A percentile compares a stretch with the other conserved stretches of the same genome.
phyloP scores from a whole-genome alignment of 176 grass and related monocot genomes.

The Phyllostachys edulis region DNA sequence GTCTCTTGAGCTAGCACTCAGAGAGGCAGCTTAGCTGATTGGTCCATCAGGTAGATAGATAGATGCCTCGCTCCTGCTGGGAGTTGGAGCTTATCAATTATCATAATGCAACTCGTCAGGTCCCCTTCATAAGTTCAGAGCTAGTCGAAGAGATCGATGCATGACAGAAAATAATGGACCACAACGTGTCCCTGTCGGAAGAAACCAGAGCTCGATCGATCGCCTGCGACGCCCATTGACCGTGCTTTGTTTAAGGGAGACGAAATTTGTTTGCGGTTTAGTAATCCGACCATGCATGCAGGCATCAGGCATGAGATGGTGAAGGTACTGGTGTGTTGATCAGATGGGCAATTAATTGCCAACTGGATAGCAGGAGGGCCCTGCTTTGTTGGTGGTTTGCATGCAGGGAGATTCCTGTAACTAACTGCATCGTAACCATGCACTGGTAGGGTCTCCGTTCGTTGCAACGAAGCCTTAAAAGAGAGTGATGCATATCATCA shows the following conservation, averaged over 20 bases:
- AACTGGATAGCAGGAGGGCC: constrained; percentile 29
- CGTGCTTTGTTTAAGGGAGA: constrained; percentile 31
- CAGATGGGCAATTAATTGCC: not conserved
- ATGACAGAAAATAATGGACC: constrained; percentile 36
- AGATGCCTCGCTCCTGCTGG: constrained; percentile 38
- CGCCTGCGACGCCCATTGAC: constrained; percentile 35
- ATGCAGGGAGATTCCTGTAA: constrained; percentile 29
- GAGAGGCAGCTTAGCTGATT: not conserved
- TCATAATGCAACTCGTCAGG: constrained; percentile 31
- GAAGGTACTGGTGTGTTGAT: not conserved
- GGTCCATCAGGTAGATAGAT: constrained; percentile 22
- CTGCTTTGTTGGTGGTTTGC: constrained; percentile 30
- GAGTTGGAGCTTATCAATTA: constrained; percentile 10
- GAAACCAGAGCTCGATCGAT: constrained; percentile 21
- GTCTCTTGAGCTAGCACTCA: not conserved
- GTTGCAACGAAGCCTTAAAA: too few species aligned
- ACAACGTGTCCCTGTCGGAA: constrained; percentile 62
- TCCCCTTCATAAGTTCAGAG: constrained; percentile 26
- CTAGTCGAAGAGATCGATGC: not conserved
- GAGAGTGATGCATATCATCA: too few species aligned
- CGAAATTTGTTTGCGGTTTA: constrained; percentile 21
- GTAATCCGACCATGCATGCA: constrained; percentile 4
- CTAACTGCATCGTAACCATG: constrained; percentile 29
- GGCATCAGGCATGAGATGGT: not conserved
- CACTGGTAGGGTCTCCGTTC: too few species aligned